Evolutionary conservation across 495 filamentous ascomycete genomes (phyloP), one percentile per base, ranked within the genome.

Genomic region (Tuber brumale): DNA sequence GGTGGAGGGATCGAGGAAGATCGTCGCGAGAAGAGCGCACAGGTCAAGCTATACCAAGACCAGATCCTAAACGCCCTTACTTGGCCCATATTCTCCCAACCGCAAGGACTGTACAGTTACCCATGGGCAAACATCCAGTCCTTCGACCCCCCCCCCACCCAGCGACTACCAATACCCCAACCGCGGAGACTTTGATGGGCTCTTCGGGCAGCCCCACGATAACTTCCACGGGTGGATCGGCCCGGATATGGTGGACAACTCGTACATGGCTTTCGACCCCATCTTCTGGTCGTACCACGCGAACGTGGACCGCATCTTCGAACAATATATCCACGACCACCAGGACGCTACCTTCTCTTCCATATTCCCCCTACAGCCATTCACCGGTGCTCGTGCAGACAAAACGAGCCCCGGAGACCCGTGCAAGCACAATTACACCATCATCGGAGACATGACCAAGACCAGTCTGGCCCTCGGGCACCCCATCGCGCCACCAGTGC

Each of bases 221-320:
- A 74, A 79, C 43, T 74, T 74, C 44, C 76, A 79, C 45, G 77
- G 76, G 39, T 79, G 77, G 77, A 70, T 79, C 39, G 77, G 77
- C 18, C 70, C 31, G 31, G 77, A 79, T 44, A 79, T 79, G 77
- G 75, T 76, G 19, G 76, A 79, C 71, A 79, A 79, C 71, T 72
- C 77, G 27, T 79, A 79, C 71, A 75, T 76, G 16, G 77, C 76
- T 3, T 79, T 79, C 37, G 77, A 79, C 69, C 77, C 77, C 0
- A 61, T 79, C 46, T 79, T 79, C 51, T 76, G 78, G 37, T 74
- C 45, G 23, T 61, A 57, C 41, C 77, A 79, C 75, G 31, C 70
- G 21, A 79, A 79, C 57, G n/a, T 79, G 37, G 77, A 79, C 70
- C 77, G 77, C 31, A 78, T 79, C 48, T 39, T 71, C 19, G 76